Base-by-base conservation (phyloP, 345 rosid genomes). In the Salix koriyanagi region DNA sequence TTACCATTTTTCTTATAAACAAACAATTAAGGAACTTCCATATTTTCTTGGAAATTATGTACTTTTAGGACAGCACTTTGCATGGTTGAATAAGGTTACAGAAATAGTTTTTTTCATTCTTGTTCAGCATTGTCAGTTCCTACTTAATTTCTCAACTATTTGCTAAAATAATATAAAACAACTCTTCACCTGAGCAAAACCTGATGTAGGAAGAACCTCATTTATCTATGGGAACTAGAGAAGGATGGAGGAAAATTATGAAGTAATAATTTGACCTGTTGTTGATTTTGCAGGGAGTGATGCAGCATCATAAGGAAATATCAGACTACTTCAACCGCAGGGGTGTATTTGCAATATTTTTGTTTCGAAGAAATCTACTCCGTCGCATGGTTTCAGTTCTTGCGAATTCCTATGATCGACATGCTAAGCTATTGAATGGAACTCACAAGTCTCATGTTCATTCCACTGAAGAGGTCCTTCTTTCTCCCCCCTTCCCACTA, bases 381-480 rank as follows among this genome's bases (percentile, higher is more conserved):
- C 90, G 97, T 25, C 90, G 98, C 70, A 86, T 93, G 96, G 92
- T 96, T 75, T 96, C 99, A 30, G 82, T 91, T 75, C 80, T 90
- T 52, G 94, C 98, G 4, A 96, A 96, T 84, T 91, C 97, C 71
- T 87, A 91, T 81, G 99, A 96, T 65, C 93, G 91, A 36, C 68
- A 84, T 65, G 98, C 98, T 64, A 96, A 92, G 88, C 80, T 90
- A 69, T 85, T 96, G 86, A 93, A 96, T 81, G 99, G 99, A 70
- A 92, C 92, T 71, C 99, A 96, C 79, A 92, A 92, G 85, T 91
- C 99, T 81, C 99, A 96, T 82, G 99, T 96, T 79, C 99, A 96
- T 86, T 91, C 96, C n/a, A 72, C 41, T 11, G 85, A 89, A 84
- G 99, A 96, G 98, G 99, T 96, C 14, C 37, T 36, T 69, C 61